Base-by-base conservation (phyloP, 148 eudicot genomes). In the Nyssa sinensis region DNA sequence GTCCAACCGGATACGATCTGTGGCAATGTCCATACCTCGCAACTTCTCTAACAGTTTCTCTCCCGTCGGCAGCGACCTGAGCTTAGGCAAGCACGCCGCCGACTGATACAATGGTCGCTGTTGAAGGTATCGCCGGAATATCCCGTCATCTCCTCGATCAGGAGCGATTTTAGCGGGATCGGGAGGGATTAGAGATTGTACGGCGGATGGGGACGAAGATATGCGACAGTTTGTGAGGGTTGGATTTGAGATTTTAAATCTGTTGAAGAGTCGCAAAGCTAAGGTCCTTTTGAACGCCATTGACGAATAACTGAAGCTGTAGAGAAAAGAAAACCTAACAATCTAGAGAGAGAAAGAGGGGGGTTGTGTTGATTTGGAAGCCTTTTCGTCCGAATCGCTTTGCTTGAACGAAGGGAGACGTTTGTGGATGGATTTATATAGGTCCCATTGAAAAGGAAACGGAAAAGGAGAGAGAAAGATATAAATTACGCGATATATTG, bases 231-330 rank as follows among this genome's bases (percentile, higher is more conserved):
- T 76, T 3, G 57, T 76, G 27, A 76, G 21, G 2, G 71, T 33
- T 0, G 87, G 84, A 17, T 70, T 80, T 24, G 88, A 78, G 14
- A 78, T 74, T 67, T 83, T 75, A 5, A 86, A 82, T 0, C 79
- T 75, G 64, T 55, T 55, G 59, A 55, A 55, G 59, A 55, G 25
- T 4, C 59, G 24, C 25, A 17, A 24, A 55, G 19, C 19, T 55
- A 55, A 24, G 25, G 81, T 87, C 72, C 76, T 87, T 70, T 79
- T 88, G 71, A 87, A 88, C 79, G 93, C 96, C 96, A 88, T 90
- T 83, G 74, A 63, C 78, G 82, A 30, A 14, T 11, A 60, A 66
- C 23, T 11, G 28, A 37, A 31, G 59, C 17, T 53, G 16, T 16
- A 10, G 27, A 55, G n/a, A n/a, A n/a, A n/a, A n/a, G 59, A 55